Percentiles rank a stretch among this genome's conserved stretches.
phyloP scores from a whole-genome alignment of 768 basidiomycete genomes.

The Porpolomopsis calyptriformis region DNA sequence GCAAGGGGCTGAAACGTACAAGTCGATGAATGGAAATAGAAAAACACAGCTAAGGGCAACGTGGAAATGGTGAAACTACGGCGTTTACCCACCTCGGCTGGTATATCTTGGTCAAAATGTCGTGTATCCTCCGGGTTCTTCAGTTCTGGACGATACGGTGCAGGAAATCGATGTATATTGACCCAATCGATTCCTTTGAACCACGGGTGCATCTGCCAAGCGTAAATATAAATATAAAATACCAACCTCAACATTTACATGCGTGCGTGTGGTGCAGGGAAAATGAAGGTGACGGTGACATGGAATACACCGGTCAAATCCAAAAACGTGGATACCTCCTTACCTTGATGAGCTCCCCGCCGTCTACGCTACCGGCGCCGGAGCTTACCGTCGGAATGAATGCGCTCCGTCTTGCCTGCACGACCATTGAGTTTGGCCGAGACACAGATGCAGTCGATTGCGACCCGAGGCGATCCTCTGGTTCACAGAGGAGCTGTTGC shows the following conservation, averaged over 20 bases:
- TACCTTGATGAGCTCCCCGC: conserved; percentile 87
- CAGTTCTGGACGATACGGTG: conserved; percentile 87
- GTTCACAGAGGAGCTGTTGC: conserved; percentile 84
- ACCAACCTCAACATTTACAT: conserved; percentile 4
- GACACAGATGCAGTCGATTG: conserved; percentile 56
- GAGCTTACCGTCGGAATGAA: conserved; percentile 44
- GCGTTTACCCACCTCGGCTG: conserved; percentile 56
- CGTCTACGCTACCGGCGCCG: conserved; percentile 49
- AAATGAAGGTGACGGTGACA: not conserved
- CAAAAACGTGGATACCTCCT: not conserved
- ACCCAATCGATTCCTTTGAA: conserved; percentile 87
- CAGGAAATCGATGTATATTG: conserved; percentile 70
- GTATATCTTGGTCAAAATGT: conserved; percentile 94
- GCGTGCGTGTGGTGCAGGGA: conserved; percentile 1
- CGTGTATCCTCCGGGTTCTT: conserved; percentile 75
- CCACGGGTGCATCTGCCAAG: conserved; percentile 68
- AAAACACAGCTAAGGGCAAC: conserved; percentile 19
- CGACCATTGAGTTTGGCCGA: conserved; percentile 68
- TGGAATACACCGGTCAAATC: not conserved
- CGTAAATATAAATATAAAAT: conserved; percentile 7
- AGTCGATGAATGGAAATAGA: conserved; percentile 11
- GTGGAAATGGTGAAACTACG: conserved; percentile 14
- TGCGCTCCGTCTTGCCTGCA: conserved; percentile 64
- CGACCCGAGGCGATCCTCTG: conserved; percentile 86
- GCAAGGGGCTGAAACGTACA: conserved; percentile 64